phyloP scores from a whole-genome alignment of 2,329 filamentous ascomycete genomes.

The Scedosporium aurantiacum region DNA sequence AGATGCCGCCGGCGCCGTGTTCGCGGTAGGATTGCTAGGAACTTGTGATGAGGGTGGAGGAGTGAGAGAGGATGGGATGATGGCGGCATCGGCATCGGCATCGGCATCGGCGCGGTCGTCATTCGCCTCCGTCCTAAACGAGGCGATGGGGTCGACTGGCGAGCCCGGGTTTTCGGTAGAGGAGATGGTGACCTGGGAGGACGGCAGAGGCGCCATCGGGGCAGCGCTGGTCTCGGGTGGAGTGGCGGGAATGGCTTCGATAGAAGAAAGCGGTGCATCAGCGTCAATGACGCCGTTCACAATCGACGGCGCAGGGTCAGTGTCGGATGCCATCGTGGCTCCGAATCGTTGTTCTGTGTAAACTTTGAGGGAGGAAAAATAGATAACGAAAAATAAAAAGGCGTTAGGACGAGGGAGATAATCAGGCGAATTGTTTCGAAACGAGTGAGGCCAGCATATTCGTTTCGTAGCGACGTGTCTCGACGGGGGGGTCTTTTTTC shows the following conservation, averaged over 20 bases:
- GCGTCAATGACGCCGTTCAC: background rate
- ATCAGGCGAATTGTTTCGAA: background rate
- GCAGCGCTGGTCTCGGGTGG: background rate
- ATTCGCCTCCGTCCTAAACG: constrained; percentile 39
- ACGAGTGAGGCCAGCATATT: background rate
- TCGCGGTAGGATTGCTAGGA: constrained; percentile 11
- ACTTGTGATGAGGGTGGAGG: constrained; percentile 5
- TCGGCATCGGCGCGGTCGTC: constrained; percentile 40
- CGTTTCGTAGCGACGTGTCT: background rate
- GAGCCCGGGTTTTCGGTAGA: constrained; percentile 46
- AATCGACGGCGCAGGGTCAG: background rate
- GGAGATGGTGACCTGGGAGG: constrained; percentile 43
- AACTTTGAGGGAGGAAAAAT: background rate
- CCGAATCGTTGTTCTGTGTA: background rate
- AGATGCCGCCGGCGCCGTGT: constrained; percentile 15
- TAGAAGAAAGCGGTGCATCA: background rate
- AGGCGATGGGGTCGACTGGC: constrained; percentile 35
- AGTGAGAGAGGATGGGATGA: constrained; percentile 31
- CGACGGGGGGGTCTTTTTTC: background rate
- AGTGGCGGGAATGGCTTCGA: constrained; percentile 5
- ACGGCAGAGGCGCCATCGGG: constrained; percentile 13
- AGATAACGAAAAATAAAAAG: background rate
- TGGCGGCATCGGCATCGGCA: constrained; percentile 48
- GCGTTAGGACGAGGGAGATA: background rate
- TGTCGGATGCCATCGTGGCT: background rate